These are phyloP conservation scores for Leccinellum luteum DNA, from an alignment of 768 basidiomycete species.

Conservation along the genomic window DNA sequence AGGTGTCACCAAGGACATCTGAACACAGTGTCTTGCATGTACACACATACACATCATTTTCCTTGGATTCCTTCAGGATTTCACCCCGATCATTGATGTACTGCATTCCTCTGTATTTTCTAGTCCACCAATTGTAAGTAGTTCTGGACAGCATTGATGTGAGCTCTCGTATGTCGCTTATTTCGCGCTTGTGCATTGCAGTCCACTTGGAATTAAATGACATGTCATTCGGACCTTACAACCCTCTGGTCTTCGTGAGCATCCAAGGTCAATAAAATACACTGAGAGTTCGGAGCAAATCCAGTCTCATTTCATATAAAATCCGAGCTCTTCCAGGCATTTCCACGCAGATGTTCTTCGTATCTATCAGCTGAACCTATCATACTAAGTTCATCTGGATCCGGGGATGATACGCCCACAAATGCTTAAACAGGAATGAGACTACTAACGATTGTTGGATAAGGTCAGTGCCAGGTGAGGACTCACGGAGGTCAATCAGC, in stretches of 20 bases:
- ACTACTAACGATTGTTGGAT: background rate
- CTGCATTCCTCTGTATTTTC: slow-evolving; percentile 3
- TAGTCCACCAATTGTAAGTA: background rate
- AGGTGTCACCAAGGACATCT: background rate
- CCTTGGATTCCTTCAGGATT: background rate
- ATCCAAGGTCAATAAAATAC: background rate
- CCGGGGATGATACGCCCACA: background rate
- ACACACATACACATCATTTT: background rate
- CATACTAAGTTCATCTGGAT: background rate
- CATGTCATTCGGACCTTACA: background rate
- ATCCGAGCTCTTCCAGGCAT: background rate
- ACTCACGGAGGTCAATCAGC: background rate
- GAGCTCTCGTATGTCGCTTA: background rate
- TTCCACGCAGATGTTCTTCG: background rate
- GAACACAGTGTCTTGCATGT: background rate
- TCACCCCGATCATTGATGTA: background rate
- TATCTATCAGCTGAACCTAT: background rate
- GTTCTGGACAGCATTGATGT: background rate
- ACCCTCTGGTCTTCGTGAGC: background rate
- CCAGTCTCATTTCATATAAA: background rate
- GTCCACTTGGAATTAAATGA: background rate
- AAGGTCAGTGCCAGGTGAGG: background rate
- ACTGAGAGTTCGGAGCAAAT: background rate
- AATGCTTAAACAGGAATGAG: background rate
- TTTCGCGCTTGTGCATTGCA: background rate